phyloP scores from a whole-genome alignment of 2,329 filamentous ascomycete genomes.

The Metarhizium brunneum region DNA sequence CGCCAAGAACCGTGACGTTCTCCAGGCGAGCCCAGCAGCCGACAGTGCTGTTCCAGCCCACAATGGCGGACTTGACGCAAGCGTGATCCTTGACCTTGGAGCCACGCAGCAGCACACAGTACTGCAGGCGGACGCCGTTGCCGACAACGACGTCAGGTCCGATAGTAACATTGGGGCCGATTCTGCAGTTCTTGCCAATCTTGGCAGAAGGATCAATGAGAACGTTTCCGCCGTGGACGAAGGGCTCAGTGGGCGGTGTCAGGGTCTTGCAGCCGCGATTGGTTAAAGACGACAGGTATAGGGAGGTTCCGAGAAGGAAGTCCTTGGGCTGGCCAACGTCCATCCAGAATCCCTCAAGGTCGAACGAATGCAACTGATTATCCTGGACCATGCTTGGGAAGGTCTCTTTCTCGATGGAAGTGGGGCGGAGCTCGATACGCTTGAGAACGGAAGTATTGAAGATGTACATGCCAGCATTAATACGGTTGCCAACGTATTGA shows the following conservation, averaged over 20 bases:
- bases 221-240: slow-evolving; percentile 88
- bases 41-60: slow-evolving; percentile 95
- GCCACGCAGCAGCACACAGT: slow-evolving; percentile 79
- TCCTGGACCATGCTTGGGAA: slow-evolving; percentile 92
- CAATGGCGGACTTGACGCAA: slow-evolving; percentile 97
- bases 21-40: slow-evolving; percentile 93
- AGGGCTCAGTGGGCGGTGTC: slow-evolving; percentile 62
- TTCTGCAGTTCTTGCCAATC: slow-evolving; percentile 97
- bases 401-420: slow-evolving; percentile 96
- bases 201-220: slow-evolving; percentile 89
- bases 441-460: slow-evolving; percentile 84
- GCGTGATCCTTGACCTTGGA: slow-evolving; percentile 98
- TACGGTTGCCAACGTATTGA: slow-evolving; percentile 96
- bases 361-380: slow-evolving; percentile 87
- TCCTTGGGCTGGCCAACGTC: slow-evolving; percentile 98
- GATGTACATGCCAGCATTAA: slow-evolving; percentile 98
- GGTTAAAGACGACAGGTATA: slow-evolving; percentile 86
- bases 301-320: slow-evolving; percentile 89
- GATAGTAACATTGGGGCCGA: slow-evolving; percentile 94
- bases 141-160: slow-evolving; percentile 87
- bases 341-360: slow-evolving; percentile 99
- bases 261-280: slow-evolving; percentile 86
- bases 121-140: slow-evolving; percentile 87
- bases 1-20: slow-evolving; percentile 95
- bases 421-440: slow-evolving; percentile 91